These are phyloP conservation scores for Irpex sp. DNA, from an alignment of 1,284 basidiomycete genomes.

Conservation along the genomic window DNA sequence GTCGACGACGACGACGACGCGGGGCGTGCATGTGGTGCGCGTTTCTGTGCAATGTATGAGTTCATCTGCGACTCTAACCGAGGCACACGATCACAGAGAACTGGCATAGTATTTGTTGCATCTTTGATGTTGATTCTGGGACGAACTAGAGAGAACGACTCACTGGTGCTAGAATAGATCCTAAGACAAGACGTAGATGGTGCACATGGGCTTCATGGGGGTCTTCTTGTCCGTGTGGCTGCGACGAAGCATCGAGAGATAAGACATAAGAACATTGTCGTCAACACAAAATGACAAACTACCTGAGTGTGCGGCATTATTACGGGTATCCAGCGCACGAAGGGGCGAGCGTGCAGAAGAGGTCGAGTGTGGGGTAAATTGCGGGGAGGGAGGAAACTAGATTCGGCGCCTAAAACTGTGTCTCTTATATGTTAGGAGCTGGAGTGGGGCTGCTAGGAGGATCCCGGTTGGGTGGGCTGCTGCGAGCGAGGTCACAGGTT, in stretches of 20 bases:
- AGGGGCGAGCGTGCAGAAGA: background rate
- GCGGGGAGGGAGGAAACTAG: background rate
- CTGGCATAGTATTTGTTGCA: constrained; percentile 1
- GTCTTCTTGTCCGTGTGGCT: background rate
- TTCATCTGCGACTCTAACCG: background rate
- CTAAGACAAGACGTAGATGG: constrained; percentile 24
- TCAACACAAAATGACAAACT: background rate
- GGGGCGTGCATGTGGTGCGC: constrained; percentile 20
- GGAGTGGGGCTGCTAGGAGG: background rate
- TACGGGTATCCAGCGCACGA: background rate
- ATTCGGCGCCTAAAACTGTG: background rate
- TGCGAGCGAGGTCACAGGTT: background rate
- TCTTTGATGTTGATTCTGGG: background rate
- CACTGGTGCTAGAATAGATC: constrained; percentile 29
- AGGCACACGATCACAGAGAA: background rate
- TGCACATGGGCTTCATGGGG: constrained; percentile 14
- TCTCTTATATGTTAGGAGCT: background rate
- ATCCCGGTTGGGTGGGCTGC: background rate
- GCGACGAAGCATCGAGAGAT: background rate
- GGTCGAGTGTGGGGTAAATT: background rate
- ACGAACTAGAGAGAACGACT: constrained; percentile 12
- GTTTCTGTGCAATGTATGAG: constrained; percentile 24
- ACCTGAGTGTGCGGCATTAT: background rate
- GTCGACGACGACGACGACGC: constrained; percentile 18
- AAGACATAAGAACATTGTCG: background rate